Evolutionary conservation across 768 basidiomycete species (phyloP).

Genomic region (Lactarius hatsudake): DNA sequence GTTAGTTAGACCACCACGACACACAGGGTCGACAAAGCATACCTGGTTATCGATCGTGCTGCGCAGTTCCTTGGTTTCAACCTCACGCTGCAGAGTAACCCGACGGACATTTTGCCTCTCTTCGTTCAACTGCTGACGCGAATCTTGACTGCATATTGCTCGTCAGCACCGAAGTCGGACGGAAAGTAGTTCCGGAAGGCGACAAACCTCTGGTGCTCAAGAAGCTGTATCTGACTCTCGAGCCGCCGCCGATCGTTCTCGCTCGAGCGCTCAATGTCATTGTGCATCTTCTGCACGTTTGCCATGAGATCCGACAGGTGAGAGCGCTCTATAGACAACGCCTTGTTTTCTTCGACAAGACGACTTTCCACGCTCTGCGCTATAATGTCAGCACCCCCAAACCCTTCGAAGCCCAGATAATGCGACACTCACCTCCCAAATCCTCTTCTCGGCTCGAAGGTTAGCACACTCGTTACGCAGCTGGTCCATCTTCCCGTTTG

Average conservation of each 20-base stretch:
- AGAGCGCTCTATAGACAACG: conserved; percentile 74
- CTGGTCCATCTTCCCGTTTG: conserved; percentile 65
- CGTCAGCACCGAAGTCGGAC: neutral
- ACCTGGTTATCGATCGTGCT: conserved; percentile 69
- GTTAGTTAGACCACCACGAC: neutral
- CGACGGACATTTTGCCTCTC: conserved; percentile 77
- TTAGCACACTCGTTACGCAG: conserved; percentile 84
- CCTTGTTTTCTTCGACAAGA: conserved; percentile 82
- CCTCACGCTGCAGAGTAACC: conserved; percentile 72
- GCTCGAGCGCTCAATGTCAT: conserved; percentile 78
- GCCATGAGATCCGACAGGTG: conserved; percentile 84
- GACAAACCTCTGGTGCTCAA: conserved; percentile 76
- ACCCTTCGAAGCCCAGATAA: neutral
- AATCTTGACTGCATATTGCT: conserved; percentile 56
- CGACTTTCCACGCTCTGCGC: conserved; percentile 72
- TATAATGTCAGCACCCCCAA: neutral
- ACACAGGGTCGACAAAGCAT: conserved; percentile 31
- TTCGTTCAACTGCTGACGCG: conserved; percentile 62
- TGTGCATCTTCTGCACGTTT: conserved; percentile 88
- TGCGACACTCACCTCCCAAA: conserved; percentile 70
- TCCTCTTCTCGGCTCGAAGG: conserved; percentile 88
- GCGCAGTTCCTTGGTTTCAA: conserved; percentile 75
- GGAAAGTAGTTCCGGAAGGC: neutral
- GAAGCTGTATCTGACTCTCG: conserved; percentile 73
- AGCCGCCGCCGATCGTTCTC: conserved; percentile 80